Conservation (phyloP, 768 basidiomycete species). For the Hericium erinaceus region DNA sequence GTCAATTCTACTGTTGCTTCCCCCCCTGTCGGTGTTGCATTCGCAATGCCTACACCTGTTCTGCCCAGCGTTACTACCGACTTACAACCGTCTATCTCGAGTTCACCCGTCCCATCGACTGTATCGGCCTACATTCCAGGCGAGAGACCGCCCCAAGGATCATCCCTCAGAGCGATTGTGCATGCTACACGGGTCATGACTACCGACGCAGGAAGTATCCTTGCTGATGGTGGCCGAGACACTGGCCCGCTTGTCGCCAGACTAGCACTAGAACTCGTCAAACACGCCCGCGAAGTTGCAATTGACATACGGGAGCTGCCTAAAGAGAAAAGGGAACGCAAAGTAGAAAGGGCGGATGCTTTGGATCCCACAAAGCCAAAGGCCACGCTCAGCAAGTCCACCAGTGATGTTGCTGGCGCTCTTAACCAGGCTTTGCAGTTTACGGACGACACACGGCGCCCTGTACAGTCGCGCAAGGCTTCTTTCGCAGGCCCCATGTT, state of each 20-base stretch:
- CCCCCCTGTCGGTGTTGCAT: slow-evolving; percentile 7
- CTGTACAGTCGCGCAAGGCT: slow-evolving; percentile 24
- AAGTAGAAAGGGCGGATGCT: slow-evolving; percentile 10
- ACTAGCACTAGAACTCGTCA: slow-evolving; percentile 61
- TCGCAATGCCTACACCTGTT: slow-evolving; percentile 1
- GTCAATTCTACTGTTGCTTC: slow-evolving; percentile 1
- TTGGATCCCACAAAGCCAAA: slow-evolving; percentile 2
- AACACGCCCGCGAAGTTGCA: slow-evolving; percentile 56
- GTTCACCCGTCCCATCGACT: slow-evolving; percentile 12
- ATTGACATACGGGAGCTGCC: slow-evolving; percentile 38
- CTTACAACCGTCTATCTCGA: slow-evolving; percentile 4
- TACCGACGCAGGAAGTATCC: slow-evolving; percentile 61
- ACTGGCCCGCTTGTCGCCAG: slow-evolving; percentile 49
- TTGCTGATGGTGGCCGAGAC: slow-evolving; percentile 61
- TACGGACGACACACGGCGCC: slow-evolving; percentile 3
- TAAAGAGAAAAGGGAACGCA: slow-evolving; percentile 34
- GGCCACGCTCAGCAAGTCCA: slow-evolving; percentile 13
- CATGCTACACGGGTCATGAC: slow-evolving; percentile 88
- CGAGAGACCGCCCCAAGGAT: slow-evolving; percentile 40
- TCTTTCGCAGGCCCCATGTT: slow-evolving; percentile 36
- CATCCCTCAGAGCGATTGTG: slow-evolving; percentile 64
- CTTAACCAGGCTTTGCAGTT: slow-evolving; percentile 14
- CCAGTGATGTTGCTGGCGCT: slow-evolving; percentile 36
- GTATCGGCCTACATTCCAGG: slow-evolving; percentile 9
- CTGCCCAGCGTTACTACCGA: slow-evolving; percentile 12